These are phyloP conservation scores for Exophiala aquamarina DNA, from an alignment of 2,329 filamentous ascomycete genomes.

Conservation along the genomic window DNA sequence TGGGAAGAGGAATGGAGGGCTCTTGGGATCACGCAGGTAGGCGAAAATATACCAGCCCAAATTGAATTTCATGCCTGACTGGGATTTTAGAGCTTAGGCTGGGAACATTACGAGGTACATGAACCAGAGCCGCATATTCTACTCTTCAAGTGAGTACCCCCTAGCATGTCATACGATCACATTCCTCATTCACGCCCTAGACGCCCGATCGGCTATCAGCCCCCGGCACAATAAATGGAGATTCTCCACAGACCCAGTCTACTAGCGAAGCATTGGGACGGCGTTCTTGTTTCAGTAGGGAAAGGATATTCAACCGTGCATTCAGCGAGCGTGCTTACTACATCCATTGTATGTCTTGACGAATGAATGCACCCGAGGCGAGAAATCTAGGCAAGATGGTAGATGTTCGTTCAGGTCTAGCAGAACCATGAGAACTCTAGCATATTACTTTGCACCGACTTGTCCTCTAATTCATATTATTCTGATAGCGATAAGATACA, in stretches of 20 bases:
- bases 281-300: constrained; percentile 21
- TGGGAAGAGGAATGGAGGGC: constrained; percentile 99
- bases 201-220: constrained; percentile 81
- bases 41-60: constrained; percentile 22
- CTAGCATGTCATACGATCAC: constrained; percentile 20
- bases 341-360: constrained; percentile 21
- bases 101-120: constrained; percentile 99
- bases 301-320: constrained; percentile 21
- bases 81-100: constrained; percentile 78
- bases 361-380: constrained; percentile 13
- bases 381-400: constrained; percentile 18
- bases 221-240: constrained; percentile 50
- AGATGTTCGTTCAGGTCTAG: constrained; percentile 19
- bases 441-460: neutral
- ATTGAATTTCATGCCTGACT: constrained; percentile 18
- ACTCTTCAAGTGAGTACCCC: constrained; percentile 82
- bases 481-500: neutral
- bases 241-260: constrained; percentile 7
- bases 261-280: constrained; percentile 26
- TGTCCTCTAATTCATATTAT: neutral
- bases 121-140: constrained; percentile 98
- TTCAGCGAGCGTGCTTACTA: constrained; percentile 25
- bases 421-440: constrained; percentile 11
- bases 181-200: constrained; percentile 43
- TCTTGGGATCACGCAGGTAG: constrained; percentile 92